Evolutionary conservation across 2,329 filamentous ascomycete genomes (phyloP).

Genomic region (Penicillium sp.): DNA sequence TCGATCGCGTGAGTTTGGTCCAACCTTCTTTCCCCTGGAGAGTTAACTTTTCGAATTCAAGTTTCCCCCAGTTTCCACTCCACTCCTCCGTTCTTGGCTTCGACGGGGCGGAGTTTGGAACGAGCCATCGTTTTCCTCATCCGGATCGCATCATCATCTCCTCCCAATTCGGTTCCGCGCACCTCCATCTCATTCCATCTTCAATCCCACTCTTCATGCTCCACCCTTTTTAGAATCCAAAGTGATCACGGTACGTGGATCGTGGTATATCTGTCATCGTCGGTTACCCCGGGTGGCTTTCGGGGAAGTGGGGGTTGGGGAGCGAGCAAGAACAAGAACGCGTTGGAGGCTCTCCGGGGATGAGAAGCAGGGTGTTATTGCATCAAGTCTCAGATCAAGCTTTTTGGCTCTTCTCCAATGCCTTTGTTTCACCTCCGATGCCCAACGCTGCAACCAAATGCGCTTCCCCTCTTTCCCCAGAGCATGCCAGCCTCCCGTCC

Average conservation of each 20-base stretch:
- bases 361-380: too few relatives aligned
- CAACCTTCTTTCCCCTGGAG: not conserved
- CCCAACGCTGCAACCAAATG: not conserved
- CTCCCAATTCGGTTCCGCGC: conserved; percentile 2
- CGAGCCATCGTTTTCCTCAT: conserved; percentile 9
- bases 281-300: conserved; percentile 10
- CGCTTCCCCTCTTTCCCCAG: conserved; percentile 1
- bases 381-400: too few relatives aligned
- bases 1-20: too few relatives aligned
- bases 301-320: conserved; percentile 10
- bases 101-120: conserved; percentile 14
- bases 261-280: not conserved
- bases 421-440: too few relatives aligned
- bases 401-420: not conserved
- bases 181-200: too few relatives aligned
- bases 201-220: not conserved
- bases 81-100: conserved; percentile 18
- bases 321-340: conserved; percentile 6
- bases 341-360: conserved; percentile 1
- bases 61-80: conserved; percentile 6
- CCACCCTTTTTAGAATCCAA: not conserved
- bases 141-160: conserved; percentile 13
- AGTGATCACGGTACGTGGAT: conserved; percentile 1
- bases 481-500: not conserved
- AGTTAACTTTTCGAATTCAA: not conserved